Evolutionary conservation across 176 grass and related monocot genomes (phyloP).

Genomic region (Triticum urartu): DNA sequence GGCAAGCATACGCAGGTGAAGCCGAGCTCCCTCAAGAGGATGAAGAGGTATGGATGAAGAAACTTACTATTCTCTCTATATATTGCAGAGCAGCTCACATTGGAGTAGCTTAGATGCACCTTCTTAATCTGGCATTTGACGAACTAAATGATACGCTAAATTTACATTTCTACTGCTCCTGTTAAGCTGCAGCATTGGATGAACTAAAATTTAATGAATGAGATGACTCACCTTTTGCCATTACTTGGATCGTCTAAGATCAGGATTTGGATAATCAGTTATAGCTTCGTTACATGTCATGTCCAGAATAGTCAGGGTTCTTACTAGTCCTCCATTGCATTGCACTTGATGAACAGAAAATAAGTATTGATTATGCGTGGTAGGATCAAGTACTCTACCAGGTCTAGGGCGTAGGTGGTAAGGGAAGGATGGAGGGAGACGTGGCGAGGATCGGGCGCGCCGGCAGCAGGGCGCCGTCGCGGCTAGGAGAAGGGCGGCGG

Average conservation of each 20-base stretch:
- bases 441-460: too few species aligned
- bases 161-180: background rate
- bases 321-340: background rate
- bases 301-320: background rate
- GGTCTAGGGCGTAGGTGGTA: too few species aligned
- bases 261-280: background rate
- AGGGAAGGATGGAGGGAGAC: too few species aligned
- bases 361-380: background rate
- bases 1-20: slow-evolving; percentile 56
- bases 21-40: slow-evolving; percentile 70
- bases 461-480: too few species aligned
- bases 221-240: background rate
- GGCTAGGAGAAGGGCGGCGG: too few species aligned
- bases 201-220: background rate
- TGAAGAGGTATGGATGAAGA: slow-evolving; percentile 73
- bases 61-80: background rate
- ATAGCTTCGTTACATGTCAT: background rate
- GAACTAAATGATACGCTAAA: background rate
- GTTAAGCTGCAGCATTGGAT: background rate
- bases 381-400: too few species aligned
- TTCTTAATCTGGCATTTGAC: background rate
- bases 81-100: background rate
- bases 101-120: background rate
- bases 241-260: background rate
- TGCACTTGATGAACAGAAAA: background rate